Conservation (phyloP, 345 rosid species). For the Draba incana region DNA sequence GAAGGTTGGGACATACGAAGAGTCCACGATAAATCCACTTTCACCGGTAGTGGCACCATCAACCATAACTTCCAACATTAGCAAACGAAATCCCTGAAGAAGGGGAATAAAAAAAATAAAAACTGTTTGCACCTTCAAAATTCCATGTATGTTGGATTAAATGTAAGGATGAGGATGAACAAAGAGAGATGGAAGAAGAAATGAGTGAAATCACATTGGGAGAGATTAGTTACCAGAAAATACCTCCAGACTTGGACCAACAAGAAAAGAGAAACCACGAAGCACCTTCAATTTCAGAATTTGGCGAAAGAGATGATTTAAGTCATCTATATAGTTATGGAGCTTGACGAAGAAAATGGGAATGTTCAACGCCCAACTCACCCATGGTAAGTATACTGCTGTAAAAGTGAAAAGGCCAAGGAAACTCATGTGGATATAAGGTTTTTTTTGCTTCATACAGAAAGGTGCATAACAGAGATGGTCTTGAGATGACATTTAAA, state of each 20-base stretch:
- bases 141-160: slow-evolving; percentile 62
- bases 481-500: not conserved
- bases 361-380: slow-evolving; percentile 58
- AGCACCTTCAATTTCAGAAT: slow-evolving; percentile 61
- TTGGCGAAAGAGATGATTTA: not conserved
- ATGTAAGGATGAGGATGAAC: not conserved
- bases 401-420: slow-evolving; percentile 94
- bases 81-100: no score
- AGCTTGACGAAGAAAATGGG: slow-evolving; percentile 10
- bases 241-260: slow-evolving; percentile 96
- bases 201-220: not conserved
- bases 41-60: no score
- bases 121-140: no score
- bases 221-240: slow-evolving; percentile 62
- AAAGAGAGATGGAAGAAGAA: not conserved
- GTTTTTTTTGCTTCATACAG: slow-evolving; percentile 99
- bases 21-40: no score
- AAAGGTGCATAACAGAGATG: slow-evolving; percentile 53
- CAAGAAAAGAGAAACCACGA: slow-evolving; percentile 91
- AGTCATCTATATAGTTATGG: not conserved
- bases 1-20: no score
- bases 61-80: no score
- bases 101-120: no score
- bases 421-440: slow-evolving; percentile 97
- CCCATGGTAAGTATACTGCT: slow-evolving; percentile 97